Conservation (phyloP, 345 rosid species). For the Excoecaria cochinchinensis region DNA sequence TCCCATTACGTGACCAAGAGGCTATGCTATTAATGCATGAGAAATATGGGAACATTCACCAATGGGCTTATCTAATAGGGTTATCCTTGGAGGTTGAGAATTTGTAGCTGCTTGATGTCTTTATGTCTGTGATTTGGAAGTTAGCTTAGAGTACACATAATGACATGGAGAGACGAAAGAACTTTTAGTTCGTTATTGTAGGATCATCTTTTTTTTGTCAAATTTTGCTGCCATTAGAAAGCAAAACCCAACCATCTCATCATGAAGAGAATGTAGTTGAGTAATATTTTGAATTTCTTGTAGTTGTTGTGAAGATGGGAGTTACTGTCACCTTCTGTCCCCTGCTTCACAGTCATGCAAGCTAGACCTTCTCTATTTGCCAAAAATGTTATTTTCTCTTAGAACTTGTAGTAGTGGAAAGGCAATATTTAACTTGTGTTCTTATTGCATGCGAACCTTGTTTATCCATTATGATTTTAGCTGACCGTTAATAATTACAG, state of each 20-base stretch:
- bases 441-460: neutral
- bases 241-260: neutral
- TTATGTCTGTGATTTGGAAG: neutral
- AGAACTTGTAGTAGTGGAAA: neutral
- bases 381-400: neutral
- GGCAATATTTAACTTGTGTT: neutral
- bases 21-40: neutral
- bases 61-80: neutral
- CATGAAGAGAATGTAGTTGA: neutral
- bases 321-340: neutral
- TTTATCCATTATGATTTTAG: neutral
- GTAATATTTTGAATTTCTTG: neutral
- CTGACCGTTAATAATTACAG: conserved; percentile 25
- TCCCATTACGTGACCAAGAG: neutral
- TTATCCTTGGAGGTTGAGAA: too few relatives aligned
- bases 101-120: too few relatives aligned
- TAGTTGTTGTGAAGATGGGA: neutral
- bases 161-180: neutral
- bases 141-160: neutral
- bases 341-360: neutral
- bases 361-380: neutral
- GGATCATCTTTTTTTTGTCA: neutral
- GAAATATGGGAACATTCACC: neutral
- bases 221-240: neutral
- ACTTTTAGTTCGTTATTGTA: neutral